These are phyloP conservation scores for Annulohypoxylon moriforme DNA, from an alignment of 495 filamentous ascomycete genomes.

Conservation along the genomic window DNA sequence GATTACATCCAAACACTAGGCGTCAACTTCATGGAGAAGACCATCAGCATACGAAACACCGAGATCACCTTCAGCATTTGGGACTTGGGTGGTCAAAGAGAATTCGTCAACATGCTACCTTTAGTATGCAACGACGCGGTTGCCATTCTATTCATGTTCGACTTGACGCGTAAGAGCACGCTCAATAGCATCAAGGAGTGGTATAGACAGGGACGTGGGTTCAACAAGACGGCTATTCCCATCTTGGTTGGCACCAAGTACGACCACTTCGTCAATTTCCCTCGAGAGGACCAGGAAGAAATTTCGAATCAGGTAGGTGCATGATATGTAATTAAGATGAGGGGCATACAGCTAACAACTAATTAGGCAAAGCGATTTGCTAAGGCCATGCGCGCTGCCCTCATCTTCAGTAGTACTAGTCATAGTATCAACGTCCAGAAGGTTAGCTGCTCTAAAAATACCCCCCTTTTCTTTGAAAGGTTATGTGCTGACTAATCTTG, in stretches of 20 bases:
- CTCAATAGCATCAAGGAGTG: slow-evolving; percentile 99
- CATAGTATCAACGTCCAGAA: slow-evolving; percentile 99
- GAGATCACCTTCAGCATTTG: slow-evolving; percentile 99
- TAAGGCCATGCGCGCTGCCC: slow-evolving; percentile 94
- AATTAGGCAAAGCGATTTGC: slow-evolving; percentile 90
- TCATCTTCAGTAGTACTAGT: slow-evolving; percentile 98
- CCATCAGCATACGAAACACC: slow-evolving; percentile 98
- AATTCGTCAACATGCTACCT: slow-evolving; percentile 99
- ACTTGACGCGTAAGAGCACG: slow-evolving; percentile 96
- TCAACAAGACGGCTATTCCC: slow-evolving; percentile 99
- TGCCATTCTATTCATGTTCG: slow-evolving; percentile 99
- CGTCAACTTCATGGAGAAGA: slow-evolving; percentile 99
- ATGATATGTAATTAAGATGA: neutral
- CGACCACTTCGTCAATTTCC: slow-evolving; percentile 98
- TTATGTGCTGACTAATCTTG: slow-evolving; percentile 29
- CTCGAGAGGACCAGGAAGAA: slow-evolving; percentile 96
- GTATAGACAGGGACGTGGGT: slow-evolving; percentile 97
- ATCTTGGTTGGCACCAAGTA: slow-evolving; percentile 98
- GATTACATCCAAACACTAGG: slow-evolving; percentile 99
- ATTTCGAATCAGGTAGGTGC: slow-evolving; percentile 86
- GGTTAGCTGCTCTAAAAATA: slow-evolving; percentile 60
- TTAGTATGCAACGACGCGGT: slow-evolving; percentile 99
- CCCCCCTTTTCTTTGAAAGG: neutral
- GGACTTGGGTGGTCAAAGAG: slow-evolving; percentile 97
- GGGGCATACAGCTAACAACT: slow-evolving; percentile 26